Evolutionary conservation across 768 basidiomycete species (phyloP).

Genomic region (Lentinula sp.): DNA sequence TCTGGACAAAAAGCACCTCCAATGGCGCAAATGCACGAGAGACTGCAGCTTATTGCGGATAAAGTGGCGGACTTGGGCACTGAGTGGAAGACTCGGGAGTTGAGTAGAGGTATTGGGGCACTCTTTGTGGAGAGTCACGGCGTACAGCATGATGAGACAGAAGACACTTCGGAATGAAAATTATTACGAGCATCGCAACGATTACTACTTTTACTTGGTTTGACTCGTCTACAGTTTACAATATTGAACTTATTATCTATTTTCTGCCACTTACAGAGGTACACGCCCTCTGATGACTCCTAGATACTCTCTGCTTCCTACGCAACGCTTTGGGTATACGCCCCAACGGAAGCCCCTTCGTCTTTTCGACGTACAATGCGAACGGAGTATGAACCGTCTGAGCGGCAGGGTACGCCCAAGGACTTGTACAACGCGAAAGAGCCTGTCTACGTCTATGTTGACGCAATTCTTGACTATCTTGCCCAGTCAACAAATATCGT

Average conservation of each 20-base stretch:
- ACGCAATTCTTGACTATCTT: conserved; percentile 3
- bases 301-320: background rate
- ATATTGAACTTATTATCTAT: background rate
- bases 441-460: background rate
- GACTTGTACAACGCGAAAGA: background rate
- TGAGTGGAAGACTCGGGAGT: conserved; percentile 45
- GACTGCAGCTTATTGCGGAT: conserved; percentile 35
- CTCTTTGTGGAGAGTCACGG: conserved; percentile 38
- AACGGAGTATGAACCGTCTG: background rate
- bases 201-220: background rate
- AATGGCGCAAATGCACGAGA: conserved; percentile 32
- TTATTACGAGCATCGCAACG: background rate
- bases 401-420: conserved; percentile 2
- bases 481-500: conserved; percentile 32
- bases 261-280: background rate
- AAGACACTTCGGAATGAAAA: background rate
- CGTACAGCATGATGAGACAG: background rate
- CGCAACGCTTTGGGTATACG: background rate
- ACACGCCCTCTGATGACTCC: background rate
- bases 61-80: conserved; percentile 41
- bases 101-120: conserved; percentile 6
- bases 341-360: conserved; percentile 5
- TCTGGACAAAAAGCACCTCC: conserved; percentile 29
- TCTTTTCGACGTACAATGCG: background rate
- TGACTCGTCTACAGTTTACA: background rate